Percentiles rank a stretch among this genome's conserved stretches.
phyloP scores from a whole-genome alignment of 495 filamentous ascomycete genomes.

The Ramalina peruviana region DNA sequence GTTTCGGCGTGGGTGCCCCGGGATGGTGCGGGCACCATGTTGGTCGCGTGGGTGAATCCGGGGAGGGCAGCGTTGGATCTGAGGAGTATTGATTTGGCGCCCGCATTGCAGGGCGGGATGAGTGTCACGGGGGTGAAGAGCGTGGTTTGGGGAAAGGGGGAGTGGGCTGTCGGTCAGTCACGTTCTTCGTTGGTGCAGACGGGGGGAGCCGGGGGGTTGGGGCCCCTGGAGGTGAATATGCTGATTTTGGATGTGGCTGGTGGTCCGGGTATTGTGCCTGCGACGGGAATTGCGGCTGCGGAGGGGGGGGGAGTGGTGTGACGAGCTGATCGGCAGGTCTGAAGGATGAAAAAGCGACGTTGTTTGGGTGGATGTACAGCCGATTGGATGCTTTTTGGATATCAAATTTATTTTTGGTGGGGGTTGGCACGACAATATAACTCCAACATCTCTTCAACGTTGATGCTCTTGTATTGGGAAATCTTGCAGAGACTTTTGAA shows the following conservation, averaged over 20 bases:
- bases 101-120: not conserved
- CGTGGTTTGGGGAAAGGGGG: conserved; percentile 1
- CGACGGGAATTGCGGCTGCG: not conserved
- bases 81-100: not conserved
- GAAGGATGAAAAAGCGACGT: not conserved
- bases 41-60: not conserved
- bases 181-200: not conserved
- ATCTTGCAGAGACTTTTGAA: no score
- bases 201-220: not conserved
- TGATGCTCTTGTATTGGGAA: no score
- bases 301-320: not conserved
- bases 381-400: no score
- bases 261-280: not conserved
- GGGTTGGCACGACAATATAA: no score
- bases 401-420: no score
- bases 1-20: not conserved
- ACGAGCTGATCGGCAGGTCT: not conserved
- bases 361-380: not conserved
- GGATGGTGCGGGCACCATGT: not conserved
- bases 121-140: not conserved
- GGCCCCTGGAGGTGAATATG: not conserved
- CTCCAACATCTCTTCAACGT: no score
- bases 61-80: not conserved
- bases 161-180: not conserved
- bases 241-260: not conserved